phyloP scores from a whole-genome alignment of 2,329 filamentous ascomycete genomes.

The Fusarium nisikadoi region DNA sequence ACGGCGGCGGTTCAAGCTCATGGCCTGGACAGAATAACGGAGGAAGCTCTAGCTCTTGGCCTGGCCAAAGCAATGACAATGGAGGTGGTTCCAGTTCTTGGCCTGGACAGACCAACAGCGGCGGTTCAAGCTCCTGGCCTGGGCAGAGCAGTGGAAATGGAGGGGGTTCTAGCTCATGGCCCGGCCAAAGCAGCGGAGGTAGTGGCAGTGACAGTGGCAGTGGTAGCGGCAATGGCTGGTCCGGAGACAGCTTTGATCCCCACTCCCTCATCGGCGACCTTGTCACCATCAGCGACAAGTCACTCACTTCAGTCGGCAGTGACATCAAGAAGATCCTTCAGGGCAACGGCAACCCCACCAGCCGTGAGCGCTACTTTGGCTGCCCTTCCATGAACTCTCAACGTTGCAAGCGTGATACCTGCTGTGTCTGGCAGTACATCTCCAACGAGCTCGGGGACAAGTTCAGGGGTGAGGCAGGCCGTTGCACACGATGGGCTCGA shows the following conservation, averaged over 20 bases:
- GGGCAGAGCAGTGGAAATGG: constrained; percentile 1
- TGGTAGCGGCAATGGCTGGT: constrained; percentile 10
- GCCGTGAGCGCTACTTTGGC: constrained; percentile 38
- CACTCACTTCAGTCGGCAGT: constrained; percentile 50
- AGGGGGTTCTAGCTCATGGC: neutral
- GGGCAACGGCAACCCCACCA: constrained; percentile 44
- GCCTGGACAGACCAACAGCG: neutral
- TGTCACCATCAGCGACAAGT: constrained; percentile 39
- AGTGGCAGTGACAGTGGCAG: neutral
- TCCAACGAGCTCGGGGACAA: constrained; percentile 51
- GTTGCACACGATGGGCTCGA: constrained; percentile 57
- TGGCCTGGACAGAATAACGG: neutral
- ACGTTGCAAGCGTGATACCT: constrained; percentile 52
- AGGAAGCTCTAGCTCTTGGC: neutral
- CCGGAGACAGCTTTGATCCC: constrained; percentile 28
- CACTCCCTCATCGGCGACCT: constrained; percentile 55
- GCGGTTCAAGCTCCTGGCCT: neutral
- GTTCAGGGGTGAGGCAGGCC: constrained; percentile 52
- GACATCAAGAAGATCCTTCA: constrained; percentile 53
- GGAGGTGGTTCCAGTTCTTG: neutral
- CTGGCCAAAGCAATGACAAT: neutral
- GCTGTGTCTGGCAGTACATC: constrained; percentile 59
- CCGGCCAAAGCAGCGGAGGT: neutral
- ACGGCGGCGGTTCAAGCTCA: neutral
- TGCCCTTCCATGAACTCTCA: constrained; percentile 37